A percentile compares a stretch with the other conserved stretches of the same genome.
phyloP scores from a whole-genome alignment of 352 stramenopile species.

The Thraustochytrium striatum region DNA sequence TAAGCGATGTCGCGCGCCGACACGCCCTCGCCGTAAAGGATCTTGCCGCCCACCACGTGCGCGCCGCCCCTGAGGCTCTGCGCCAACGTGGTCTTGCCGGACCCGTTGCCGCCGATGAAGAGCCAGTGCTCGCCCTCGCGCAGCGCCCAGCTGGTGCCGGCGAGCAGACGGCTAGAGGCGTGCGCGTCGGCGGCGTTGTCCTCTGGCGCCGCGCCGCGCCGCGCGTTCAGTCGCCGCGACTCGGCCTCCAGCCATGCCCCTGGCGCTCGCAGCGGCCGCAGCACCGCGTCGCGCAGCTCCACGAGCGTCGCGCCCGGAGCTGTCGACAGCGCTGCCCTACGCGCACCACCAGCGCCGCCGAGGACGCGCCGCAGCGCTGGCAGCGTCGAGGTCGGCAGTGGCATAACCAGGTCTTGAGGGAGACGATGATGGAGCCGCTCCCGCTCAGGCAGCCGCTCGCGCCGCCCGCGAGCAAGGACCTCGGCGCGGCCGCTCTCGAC shows the following conservation, averaged over 20 bases:
- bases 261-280: conserved; percentile 17
- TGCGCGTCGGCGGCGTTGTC: not conserved
- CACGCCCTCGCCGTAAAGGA: not conserved
- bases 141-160: conserved; percentile 18
- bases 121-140: conserved; percentile 36
- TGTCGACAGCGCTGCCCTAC: too few species aligned
- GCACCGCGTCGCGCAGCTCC: not conserved
- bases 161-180: not conserved
- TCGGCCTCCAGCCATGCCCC: conserved; percentile 7
- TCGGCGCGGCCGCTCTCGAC: too few species aligned
- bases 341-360: too few species aligned
- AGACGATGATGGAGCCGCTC: too few species aligned
- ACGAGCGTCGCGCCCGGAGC: conserved; percentile 1
- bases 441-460: too few species aligned
- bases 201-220: not conserved
- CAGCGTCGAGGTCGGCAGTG: too few species aligned
- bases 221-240: too few species aligned
- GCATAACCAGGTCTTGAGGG: too few species aligned
- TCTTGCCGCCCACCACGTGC: conserved; percentile 20
- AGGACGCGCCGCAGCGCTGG: too few species aligned
- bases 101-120: conserved; percentile 25
- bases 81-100: conserved; percentile 24
- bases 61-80: not conserved
- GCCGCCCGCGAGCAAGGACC: too few species aligned
- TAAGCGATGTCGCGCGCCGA: conserved; percentile 16